Conservation (phyloP, 78 protist species). For the Goniomonas avonlea region DNA sequence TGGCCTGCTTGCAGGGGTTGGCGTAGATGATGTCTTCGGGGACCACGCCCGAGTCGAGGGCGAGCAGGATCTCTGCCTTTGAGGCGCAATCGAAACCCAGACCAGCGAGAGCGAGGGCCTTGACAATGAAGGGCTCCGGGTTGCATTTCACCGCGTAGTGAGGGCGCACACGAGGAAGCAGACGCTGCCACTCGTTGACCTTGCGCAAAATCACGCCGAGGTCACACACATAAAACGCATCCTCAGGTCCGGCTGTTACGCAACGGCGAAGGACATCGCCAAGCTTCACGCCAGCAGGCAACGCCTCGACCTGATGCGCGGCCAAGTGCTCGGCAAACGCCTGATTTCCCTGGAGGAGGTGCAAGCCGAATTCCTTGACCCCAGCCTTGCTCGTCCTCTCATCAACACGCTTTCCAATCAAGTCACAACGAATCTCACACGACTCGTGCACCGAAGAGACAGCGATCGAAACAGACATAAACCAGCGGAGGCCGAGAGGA, state of each 20-base stretch:
- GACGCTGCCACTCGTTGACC: neutral
- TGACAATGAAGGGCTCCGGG: constrained; percentile 7
- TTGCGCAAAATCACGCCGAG: neutral
- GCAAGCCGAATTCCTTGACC: no score
- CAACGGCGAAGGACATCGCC: no score
- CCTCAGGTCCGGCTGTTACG: neutral
- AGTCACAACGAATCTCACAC: no score
- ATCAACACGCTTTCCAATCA: no score
- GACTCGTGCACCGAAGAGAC: no score
- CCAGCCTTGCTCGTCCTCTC: no score
- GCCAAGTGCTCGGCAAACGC: no score
- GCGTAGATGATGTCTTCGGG: constrained; percentile 38
- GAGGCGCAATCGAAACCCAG: constrained; percentile 48
- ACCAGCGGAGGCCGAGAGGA: no score
- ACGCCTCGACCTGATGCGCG: no score
- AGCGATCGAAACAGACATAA: no score
- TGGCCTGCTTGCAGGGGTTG: constrained; percentile 46
- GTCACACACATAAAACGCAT: constrained; percentile 22
- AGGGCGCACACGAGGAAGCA: constrained; percentile 32
- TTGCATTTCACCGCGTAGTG: constrained; percentile 53
- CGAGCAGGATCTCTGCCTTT: constrained; percentile 26
- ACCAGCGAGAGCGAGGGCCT: constrained; percentile 10
- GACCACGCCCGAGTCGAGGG: constrained; percentile 7
- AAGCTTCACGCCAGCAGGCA: no score
- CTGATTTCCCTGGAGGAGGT: no score